Percentiles rank a stretch among this genome's conserved stretches.
Conservation (phyloP, 805 yeast species). For the Pichia paraexigua region DNA sequence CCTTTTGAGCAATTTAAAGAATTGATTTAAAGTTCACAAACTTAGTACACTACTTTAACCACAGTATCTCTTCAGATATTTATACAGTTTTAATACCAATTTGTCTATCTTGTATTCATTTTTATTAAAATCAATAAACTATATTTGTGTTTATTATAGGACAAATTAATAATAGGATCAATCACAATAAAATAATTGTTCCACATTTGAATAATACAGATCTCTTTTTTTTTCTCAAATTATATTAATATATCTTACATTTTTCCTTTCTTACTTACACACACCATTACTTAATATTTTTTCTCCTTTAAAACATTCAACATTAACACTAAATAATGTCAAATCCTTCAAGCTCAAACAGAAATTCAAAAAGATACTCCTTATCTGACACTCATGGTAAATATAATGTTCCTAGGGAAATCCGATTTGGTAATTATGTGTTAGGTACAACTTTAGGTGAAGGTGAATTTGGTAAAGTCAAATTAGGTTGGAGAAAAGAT, state of each 20-base stretch:
- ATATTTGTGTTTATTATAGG: too few relatives aligned
- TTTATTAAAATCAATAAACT: neutral
- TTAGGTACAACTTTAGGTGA: constrained; percentile 93
- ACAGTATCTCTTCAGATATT: neutral
- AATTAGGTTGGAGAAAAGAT: constrained; percentile 89
- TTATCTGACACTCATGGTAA: constrained; percentile 4
- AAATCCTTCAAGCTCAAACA: neutral
- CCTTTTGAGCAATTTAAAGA: neutral
- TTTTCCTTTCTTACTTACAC: neutral
- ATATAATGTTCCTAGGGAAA: constrained; percentile 42
- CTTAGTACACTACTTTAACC: neutral
- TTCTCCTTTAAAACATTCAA: neutral
- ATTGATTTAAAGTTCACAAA: neutral
- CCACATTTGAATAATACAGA: neutral
- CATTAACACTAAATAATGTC: neutral
- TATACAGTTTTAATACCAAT: neutral
- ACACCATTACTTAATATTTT: neutral
- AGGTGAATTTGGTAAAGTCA: constrained; percentile 97
- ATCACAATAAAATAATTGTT: neutral
- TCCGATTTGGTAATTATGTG: constrained; percentile 82
- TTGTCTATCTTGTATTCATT: neutral
- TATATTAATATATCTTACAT: neutral
- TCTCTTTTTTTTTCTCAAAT: neutral
- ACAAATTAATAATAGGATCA: neutral
- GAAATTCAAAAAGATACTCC: neutral